Conservation (phyloP, 441 rosid species). For the Pelargonium myrrhifolium region DNA sequence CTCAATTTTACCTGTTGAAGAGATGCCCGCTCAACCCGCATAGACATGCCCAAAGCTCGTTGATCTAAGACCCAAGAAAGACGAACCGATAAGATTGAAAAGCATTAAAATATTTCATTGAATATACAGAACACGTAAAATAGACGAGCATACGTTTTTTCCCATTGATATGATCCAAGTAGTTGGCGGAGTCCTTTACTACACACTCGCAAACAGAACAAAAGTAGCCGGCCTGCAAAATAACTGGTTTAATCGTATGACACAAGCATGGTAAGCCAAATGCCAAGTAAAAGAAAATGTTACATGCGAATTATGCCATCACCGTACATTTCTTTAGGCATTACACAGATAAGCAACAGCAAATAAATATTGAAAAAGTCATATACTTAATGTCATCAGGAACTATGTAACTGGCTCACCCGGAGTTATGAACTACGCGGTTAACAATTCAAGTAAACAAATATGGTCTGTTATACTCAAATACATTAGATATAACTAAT, state of each 20-base stretch:
- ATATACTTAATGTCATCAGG: too few relatives aligned
- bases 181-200: conserved; percentile 97
- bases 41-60: conserved; percentile 98
- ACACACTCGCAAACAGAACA: conserved; percentile 95
- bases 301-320: neutral
- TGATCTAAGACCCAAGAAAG: conserved; percentile 50
- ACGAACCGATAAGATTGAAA: neutral
- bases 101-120: neutral
- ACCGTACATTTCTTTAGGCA: neutral
- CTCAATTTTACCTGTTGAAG: conserved; percentile 57
- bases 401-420: neutral
- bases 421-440: neutral
- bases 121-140: neutral
- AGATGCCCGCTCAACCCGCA: conserved; percentile 91
- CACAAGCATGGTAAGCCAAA: conserved; percentile 7
- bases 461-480: neutral
- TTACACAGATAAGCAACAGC: neutral
- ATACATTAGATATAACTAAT: neutral
- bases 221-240: conserved; percentile 82
- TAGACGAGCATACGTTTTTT: conserved; percentile 62
- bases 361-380: too few relatives aligned
- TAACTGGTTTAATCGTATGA: conserved; percentile 18
- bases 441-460: neutral
- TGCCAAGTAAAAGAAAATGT: neutral
- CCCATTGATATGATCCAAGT: conserved; percentile 97